phyloP scores from a whole-genome alignment of 768 basidiomycete species.

The Neoboletus subvelutipes region DNA sequence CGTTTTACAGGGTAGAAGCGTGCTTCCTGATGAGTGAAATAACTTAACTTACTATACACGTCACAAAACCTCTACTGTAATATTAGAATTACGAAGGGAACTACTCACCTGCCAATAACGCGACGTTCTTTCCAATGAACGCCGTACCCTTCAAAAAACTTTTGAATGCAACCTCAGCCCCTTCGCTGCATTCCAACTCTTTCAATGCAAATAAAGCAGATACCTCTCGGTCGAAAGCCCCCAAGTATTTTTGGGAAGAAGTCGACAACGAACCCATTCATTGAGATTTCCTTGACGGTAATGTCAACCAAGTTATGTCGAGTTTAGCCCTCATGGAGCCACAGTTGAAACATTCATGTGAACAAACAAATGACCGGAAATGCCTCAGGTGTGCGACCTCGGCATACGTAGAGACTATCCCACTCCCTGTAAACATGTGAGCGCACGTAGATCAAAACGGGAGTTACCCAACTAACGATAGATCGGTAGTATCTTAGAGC shows the following conservation, averaged over 20 bases:
- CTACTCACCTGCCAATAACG: neutral
- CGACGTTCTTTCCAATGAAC: neutral
- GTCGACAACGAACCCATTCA: conserved; percentile 27
- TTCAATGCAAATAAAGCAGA: conserved; percentile 41
- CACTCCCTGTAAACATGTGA: neutral
- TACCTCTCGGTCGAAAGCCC: conserved; percentile 41
- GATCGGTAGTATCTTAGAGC: conserved; percentile 46
- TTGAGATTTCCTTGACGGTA: conserved; percentile 38
- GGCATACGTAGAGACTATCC: conserved; percentile 1
- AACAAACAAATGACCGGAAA: neutral
- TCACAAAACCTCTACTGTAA: neutral
- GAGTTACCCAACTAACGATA: conserved; percentile 28
- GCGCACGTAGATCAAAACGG: neutral
- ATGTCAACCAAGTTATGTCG: conserved; percentile 38
- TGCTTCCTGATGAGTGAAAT: neutral
- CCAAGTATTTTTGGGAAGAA: conserved; percentile 29
- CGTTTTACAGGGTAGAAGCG: too few species aligned
- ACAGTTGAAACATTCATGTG: neutral
- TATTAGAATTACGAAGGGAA: neutral
- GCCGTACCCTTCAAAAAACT: neutral
- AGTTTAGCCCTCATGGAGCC: neutral
- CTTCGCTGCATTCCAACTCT: conserved; percentile 40
- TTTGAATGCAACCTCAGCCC: conserved; percentile 20
- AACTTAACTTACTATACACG: neutral
- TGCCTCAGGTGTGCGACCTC: neutral